Base-by-base conservation (phyloP, 2,329 filamentous ascomycete species). In the Purpureocillium takamizusanense region DNA sequence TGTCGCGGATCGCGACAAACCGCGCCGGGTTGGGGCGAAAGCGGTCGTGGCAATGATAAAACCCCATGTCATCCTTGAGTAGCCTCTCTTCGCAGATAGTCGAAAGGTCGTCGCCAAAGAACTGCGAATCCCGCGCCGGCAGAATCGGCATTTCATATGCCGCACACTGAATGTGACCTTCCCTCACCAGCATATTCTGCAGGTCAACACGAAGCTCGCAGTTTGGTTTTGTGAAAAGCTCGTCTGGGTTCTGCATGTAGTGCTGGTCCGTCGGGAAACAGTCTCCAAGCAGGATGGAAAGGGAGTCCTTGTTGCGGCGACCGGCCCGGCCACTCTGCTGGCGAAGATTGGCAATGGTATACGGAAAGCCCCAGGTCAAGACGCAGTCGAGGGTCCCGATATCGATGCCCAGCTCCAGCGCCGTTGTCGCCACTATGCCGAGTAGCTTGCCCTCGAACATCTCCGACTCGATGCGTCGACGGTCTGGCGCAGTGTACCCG, bases 361-460 rank as follows among this genome's bases (percentile, higher is more conserved):
- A 95, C 0, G 92, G 92, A 46, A 98, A 98, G 0, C 90, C 90
- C 54, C 94, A 84, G 0, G 86, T 95, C 43, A 98, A 72, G 11
- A 98, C 92, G 38, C 89, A 92, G 59, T 98, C 92, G 8, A 98
- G 68, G 2, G 83, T 86, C 13, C 92, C 92, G 47, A 98, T 97
- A 55, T 98, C 92, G 31, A 98, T 86, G 21, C 92, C 92, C 1
- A 98, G 67, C 56, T 98, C 92, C 3, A 98, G 70, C 1, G 92
- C 92, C 38, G 83, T 94, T 0, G 92, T 98, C 2, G 90, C 90
- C 25, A 98, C 81, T 40, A 98, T 94, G 1, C 92, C 92, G 43
- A 95, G 72, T 2, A 98, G 70, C 51, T 89, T 92, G 0, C 92
- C 92, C 40, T 94, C 85, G 50, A 98, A 98, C 92, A 98, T 97